Evolutionary conservation across 352 stramenopile genomes (phyloP).

Genomic region (Phytophthora kernoviae): DNA sequence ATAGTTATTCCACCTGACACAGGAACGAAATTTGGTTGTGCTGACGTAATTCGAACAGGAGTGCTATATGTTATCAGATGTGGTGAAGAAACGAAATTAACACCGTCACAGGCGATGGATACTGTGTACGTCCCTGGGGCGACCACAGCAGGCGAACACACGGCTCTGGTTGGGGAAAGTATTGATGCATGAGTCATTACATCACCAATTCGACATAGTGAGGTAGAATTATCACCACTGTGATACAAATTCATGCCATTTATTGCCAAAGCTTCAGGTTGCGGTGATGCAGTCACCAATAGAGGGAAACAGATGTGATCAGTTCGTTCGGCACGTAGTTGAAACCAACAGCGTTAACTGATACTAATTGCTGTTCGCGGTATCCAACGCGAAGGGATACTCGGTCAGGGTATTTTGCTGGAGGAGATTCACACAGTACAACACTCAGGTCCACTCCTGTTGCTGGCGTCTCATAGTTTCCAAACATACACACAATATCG

Average conservation of each 20-base stretch:
- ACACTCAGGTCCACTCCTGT: constrained; percentile 6
- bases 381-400: constrained; percentile 31
- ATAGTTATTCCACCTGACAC: constrained; percentile 23
- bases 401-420: constrained; percentile 7
- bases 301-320: constrained; percentile 29
- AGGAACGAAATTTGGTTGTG: constrained; percentile 24
- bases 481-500: constrained; percentile 38
- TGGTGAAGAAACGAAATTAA: constrained; percentile 35
- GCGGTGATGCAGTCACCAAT: neutral
- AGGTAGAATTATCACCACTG: neutral
- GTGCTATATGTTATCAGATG: constrained; percentile 16
- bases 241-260: constrained; percentile 35
- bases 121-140: constrained; percentile 25
- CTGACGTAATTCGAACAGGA: constrained; percentile 24
- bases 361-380: neutral
- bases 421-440: constrained; percentile 31
- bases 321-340: constrained; percentile 36
- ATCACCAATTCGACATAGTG: constrained; percentile 35
- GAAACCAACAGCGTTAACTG: constrained; percentile 6
- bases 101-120: constrained; percentile 42
- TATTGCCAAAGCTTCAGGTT: constrained; percentile 19
- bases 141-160: constrained; percentile 21
- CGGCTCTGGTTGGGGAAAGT: constrained; percentile 26
- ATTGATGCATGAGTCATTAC: constrained; percentile 22
- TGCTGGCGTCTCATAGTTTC: constrained; percentile 11